Percentiles rank a stretch among this genome's conserved stretches.
These are phyloP conservation scores for Apiotrichum sp. DNA, from an alignment of 1,284 basidiomycete species.

Conservation along the genomic window DNA sequence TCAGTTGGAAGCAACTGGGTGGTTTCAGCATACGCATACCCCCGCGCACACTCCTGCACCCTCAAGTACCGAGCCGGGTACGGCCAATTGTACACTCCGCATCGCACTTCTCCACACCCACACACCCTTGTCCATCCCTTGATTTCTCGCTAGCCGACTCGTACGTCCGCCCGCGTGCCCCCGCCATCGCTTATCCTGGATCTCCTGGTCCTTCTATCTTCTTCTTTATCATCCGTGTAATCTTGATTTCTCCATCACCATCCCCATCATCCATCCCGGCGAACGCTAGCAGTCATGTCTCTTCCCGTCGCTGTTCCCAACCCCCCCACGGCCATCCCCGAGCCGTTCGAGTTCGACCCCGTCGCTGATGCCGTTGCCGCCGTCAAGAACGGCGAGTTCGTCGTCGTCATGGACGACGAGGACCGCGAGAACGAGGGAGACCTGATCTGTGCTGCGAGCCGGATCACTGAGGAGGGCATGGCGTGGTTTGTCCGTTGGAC, in stretches of 20 bases:
- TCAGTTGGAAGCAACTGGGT: too few species aligned
- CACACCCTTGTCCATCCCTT: background rate
- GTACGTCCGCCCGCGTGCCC: background rate
- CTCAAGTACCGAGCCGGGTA: too few species aligned
- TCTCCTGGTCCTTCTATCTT: too few species aligned
- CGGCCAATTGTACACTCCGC: too few species aligned
- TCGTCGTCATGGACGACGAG: conserved; percentile 95
- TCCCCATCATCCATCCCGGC: background rate
- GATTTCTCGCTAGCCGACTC: background rate
- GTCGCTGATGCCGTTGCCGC: conserved; percentile 75
- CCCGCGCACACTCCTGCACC: too few species aligned
- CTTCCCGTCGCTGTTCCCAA: conserved; percentile 22
- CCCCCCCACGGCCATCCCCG: conserved; percentile 27
- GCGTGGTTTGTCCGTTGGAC: conserved; percentile 98
- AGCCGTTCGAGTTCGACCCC: conserved; percentile 55
- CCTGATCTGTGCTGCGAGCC: conserved; percentile 73
- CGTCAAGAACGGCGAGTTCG: conserved; percentile 75
- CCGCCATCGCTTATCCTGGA: too few species aligned
- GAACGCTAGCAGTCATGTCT: conserved; percentile 44
- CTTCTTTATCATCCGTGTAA: too few species aligned
- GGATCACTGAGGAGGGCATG: conserved; percentile 91
- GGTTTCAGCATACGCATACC: too few species aligned
- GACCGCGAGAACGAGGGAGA: conserved; percentile 91
- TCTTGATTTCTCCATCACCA: background rate
- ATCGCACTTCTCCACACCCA: background rate